These are phyloP conservation scores for Teratosphaeria destructans DNA, from an alignment of 2,329 filamentous ascomycete genomes.

Conservation along the genomic window DNA sequence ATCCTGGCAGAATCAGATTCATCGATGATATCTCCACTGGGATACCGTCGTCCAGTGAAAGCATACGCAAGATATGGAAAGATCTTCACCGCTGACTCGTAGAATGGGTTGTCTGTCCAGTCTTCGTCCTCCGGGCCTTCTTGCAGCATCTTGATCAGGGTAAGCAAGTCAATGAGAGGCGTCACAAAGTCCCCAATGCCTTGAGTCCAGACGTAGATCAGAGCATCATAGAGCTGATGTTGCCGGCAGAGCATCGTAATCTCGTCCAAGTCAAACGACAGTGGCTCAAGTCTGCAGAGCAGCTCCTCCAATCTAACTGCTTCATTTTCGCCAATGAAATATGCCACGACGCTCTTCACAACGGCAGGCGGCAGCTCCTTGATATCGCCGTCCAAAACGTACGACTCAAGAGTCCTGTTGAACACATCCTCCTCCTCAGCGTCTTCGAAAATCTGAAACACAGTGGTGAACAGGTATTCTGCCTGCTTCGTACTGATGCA, in stretches of 20 bases:
- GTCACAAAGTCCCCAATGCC: conserved; percentile 83
- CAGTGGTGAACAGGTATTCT: conserved; percentile 82
- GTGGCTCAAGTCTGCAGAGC: conserved; percentile 83
- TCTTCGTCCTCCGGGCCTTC: conserved; percentile 50
- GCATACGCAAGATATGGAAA: conserved; percentile 92
- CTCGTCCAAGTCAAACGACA: conserved; percentile 88
- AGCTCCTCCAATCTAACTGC: conserved; percentile 81
- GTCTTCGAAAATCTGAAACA: conserved; percentile 85
- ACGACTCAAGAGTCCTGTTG: conserved; percentile 77
- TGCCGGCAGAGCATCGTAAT: conserved; percentile 84
- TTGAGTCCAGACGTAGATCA: conserved; percentile 95
- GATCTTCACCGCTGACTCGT: conserved; percentile 72
- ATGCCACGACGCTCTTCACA: conserved; percentile 73
- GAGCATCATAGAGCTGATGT: conserved; percentile 83
- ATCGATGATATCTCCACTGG: conserved; percentile 64
- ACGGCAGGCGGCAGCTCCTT: conserved; percentile 67
- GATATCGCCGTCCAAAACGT: conserved; percentile 70
- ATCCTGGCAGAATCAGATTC: conserved; percentile 64
- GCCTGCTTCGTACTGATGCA: conserved; percentile 67
- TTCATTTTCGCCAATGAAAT: conserved; percentile 67
- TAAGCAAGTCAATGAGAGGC: conserved; percentile 72
- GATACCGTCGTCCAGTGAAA: conserved; percentile 83
- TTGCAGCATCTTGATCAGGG: conserved; percentile 46
- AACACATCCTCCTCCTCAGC: conserved; percentile 64
- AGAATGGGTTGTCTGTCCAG: conserved; percentile 31